These are phyloP conservation scores for Aspergillus sojae DNA, from an alignment of 2,329 filamentous ascomycete genomes.

Conservation along the genomic window DNA sequence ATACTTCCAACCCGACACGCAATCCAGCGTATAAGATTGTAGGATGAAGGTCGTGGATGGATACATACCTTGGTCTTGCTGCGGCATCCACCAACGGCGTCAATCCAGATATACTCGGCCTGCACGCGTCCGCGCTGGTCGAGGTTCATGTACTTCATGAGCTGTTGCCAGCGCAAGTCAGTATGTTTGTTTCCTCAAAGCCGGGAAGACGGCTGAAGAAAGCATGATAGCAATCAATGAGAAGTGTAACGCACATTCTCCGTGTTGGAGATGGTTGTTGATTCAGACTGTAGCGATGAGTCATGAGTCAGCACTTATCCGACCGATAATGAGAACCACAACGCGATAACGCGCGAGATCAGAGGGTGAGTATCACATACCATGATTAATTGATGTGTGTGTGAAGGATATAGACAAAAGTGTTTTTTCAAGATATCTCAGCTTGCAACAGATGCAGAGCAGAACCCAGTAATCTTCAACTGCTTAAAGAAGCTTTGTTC, in stretches of 20 bases:
- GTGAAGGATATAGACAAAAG: slow-evolving; percentile 8
- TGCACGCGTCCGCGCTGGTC: slow-evolving; percentile 87
- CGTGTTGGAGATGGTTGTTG: slow-evolving; percentile 50
- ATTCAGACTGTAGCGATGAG: slow-evolving; percentile 46
- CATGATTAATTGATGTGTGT: slow-evolving; percentile 15
- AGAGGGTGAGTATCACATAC: slow-evolving; percentile 3
- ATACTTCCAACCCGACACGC: neutral
- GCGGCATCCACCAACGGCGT: slow-evolving; percentile 77
- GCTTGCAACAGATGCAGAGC: slow-evolving; percentile 3
- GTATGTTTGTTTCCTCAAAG: slow-evolving; percentile 40
- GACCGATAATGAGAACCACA: neutral
- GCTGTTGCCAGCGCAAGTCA: slow-evolving; percentile 58
- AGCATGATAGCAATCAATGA: slow-evolving; percentile 28
- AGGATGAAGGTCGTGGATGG: neutral
- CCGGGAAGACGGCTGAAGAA: slow-evolving; percentile 33
- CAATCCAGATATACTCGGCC: slow-evolving; percentile 97
- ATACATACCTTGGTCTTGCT: slow-evolving; percentile 92
- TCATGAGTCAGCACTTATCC: slow-evolving; percentile 15
- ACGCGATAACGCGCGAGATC: neutral
- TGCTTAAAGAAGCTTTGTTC: neutral
- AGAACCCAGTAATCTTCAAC: neutral
- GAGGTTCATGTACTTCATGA: slow-evolving; percentile 84
- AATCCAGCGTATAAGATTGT: slow-evolving; percentile 1
- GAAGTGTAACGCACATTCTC: slow-evolving; percentile 47
- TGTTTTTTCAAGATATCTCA: slow-evolving; percentile 6